Base-by-base conservation (phyloP, 2,329 filamentous ascomycete species). In the Fusarium sacchari region DNA sequence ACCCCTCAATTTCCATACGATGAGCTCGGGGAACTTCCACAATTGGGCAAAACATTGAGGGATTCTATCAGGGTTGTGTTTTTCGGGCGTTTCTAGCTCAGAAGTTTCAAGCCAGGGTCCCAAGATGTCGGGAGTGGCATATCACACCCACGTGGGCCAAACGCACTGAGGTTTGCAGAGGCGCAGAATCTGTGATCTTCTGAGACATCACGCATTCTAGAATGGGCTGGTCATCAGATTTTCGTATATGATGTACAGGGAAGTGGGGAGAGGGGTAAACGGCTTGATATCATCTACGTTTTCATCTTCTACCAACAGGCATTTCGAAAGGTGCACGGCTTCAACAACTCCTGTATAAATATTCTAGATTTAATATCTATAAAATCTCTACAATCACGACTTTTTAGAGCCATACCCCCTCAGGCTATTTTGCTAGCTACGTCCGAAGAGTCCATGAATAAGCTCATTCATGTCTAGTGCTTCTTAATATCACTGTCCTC, bases 401-500 rank as follows among this genome's bases (percentile, higher is more conserved):
- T 1, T 7, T 13, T 7, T 13, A 2, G 7, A 39, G 11, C 15
- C 14, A 28, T 40, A 2, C 3, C 11, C 11, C n/a, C 20, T 17
- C 24, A 10, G 18, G 2, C 15, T n/a, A 32, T 24, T 34, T 50
- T 34, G 17, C n/a, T 28, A 39, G 20, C 15, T 7, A n/a, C n/a
- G n/a, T n/a, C 20, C 8, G 2, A 6, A 22, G 3, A 28, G 7
- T n/a, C 5, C 34, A 55, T 18, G 5, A 28, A 30, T 30, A 30
- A 13, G 50, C 6, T 7, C 0, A 17, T 13, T 14, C 28, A 6
- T n/a, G 18, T 40, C 36, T 67, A 75, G 3, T 37, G 44, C 46
- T 71, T 75, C 50, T 71, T 72, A 1, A 72, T 52, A 22, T 76
- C 74, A 14, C 58, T 68, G 28, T 76, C 74, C n/a, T 76, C 75